Evolutionary conservation across 495 filamentous ascomycete genomes (phyloP).

Genomic region (Neurospora sp.): DNA sequence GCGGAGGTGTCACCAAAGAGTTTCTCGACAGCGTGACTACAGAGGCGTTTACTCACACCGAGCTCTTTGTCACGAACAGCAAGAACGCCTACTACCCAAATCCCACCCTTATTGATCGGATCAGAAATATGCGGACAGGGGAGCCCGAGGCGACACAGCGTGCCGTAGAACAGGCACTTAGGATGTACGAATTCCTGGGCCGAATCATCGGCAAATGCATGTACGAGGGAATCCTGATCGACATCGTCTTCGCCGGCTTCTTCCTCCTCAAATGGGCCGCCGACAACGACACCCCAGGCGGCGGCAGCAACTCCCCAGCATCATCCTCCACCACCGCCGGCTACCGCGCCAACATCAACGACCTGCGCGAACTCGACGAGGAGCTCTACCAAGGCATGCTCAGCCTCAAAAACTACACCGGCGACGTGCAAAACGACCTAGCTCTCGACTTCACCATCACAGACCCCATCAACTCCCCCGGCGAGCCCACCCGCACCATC

Average conservation of each 20-base stretch:
- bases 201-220: slow-evolving; percentile 93
- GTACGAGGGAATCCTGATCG: slow-evolving; percentile 93
- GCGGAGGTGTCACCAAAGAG: slow-evolving; percentile 95
- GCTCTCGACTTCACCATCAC: slow-evolving; percentile 82
- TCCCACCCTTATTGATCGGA: slow-evolving; percentile 65
- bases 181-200: slow-evolving; percentile 83
- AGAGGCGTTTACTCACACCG: slow-evolving; percentile 60
- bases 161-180: slow-evolving; percentile 24
- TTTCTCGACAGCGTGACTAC: slow-evolving; percentile 86
- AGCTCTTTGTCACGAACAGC: slow-evolving; percentile 71
- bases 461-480: slow-evolving; percentile 56
- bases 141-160: slow-evolving; percentile 43
- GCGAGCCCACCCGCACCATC: slow-evolving; percentile 40
- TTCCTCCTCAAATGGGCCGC: slow-evolving; percentile 90
- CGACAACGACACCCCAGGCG: slow-evolving; percentile 47
- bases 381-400: slow-evolving; percentile 88
- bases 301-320: slow-evolving; percentile 87
- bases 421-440: slow-evolving; percentile 65
- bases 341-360: slow-evolving; percentile 84
- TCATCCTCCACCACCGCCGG: slow-evolving; percentile 63
- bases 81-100: slow-evolving; percentile 88
- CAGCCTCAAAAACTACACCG: slow-evolving; percentile 77
- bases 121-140: slow-evolving; percentile 8
- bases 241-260: slow-evolving; percentile 88
- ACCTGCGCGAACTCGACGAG: slow-evolving; percentile 85